phyloP scores from a whole-genome alignment of 768 basidiomycete species.

The Hericium erinaceus region DNA sequence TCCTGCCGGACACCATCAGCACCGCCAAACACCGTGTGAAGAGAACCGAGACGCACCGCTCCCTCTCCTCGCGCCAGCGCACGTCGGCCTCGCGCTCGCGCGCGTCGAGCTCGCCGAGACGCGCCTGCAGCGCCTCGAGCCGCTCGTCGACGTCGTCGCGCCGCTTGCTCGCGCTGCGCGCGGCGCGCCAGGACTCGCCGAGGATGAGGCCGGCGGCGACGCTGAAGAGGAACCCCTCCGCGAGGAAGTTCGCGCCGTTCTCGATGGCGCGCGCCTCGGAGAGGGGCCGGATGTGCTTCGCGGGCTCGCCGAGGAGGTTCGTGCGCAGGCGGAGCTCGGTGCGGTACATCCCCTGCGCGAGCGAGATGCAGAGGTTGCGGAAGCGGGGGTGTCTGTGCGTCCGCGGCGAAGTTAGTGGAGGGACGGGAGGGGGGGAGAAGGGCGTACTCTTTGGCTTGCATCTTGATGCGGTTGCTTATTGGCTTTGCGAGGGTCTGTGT shows the following conservation, averaged over 20 bases:
- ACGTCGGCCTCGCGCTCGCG: conserved; percentile 35
- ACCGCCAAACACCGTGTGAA: neutral
- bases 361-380: conserved; percentile 56
- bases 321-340: conserved; percentile 65
- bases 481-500: conserved; percentile 77
- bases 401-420: neutral
- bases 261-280: conserved; percentile 76
- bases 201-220: conserved; percentile 70
- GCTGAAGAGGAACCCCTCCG: conserved; percentile 75
- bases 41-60: conserved; percentile 25
- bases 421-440: neutral
- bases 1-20: conserved; percentile 27
- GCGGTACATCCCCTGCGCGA: conserved; percentile 73
- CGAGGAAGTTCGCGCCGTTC: conserved; percentile 76
- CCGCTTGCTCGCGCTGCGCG: conserved; percentile 60
- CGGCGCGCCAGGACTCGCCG: conserved; percentile 68
- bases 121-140: conserved; percentile 45
- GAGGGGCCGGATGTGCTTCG: conserved; percentile 62
- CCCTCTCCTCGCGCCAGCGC: conserved; percentile 32
- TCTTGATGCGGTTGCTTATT: conserved; percentile 58
- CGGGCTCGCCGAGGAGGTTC: conserved; percentile 68
- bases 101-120: conserved; percentile 37
- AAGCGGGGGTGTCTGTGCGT: conserved; percentile 58
- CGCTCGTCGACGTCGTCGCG: conserved; percentile 65
- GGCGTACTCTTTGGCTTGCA: conserved; percentile 63